A percentile compares a stretch with the other conserved stretches of the same genome.
Conservation (phyloP, 2,329 filamentous ascomycete genomes). For the Cercospora beticola region DNA sequence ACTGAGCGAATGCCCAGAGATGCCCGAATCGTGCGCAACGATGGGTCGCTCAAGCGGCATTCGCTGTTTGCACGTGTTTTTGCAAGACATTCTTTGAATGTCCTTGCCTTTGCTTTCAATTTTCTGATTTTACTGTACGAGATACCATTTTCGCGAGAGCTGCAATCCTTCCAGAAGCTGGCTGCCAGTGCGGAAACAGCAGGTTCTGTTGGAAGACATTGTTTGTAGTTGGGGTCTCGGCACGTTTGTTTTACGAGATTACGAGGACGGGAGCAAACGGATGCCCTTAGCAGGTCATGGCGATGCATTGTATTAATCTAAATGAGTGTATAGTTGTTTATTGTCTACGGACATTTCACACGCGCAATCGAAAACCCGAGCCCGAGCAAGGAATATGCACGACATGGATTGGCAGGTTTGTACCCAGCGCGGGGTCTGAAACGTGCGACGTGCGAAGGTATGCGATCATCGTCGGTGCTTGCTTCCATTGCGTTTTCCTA, state of each 20-base stretch:
- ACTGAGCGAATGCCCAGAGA: background rate
- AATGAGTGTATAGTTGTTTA: background rate
- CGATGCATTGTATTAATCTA: background rate
- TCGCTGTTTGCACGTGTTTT: background rate
- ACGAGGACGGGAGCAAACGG: background rate
- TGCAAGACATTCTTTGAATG: background rate
- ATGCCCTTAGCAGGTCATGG: background rate
- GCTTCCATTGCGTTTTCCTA: background rate
- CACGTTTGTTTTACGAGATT: background rate
- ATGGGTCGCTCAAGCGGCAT: background rate
- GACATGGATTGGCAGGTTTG: background rate
- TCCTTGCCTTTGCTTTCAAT: background rate
- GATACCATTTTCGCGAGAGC: background rate
- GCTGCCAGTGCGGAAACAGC: conserved; percentile 18
- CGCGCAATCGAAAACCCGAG: background rate
- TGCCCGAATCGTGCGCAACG: background rate
- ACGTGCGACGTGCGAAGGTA: background rate
- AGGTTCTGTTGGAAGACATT: conserved; percentile 2
- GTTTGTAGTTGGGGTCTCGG: background rate
- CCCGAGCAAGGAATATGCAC: background rate
- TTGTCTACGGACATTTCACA: background rate
- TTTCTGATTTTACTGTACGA: background rate
- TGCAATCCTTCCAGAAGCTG: conserved; percentile 1
- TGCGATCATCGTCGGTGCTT: background rate
- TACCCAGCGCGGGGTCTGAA: background rate